Base-by-base conservation (phyloP, 2,329 filamentous ascomycete species). In the Elsinoe arachidis region DNA sequence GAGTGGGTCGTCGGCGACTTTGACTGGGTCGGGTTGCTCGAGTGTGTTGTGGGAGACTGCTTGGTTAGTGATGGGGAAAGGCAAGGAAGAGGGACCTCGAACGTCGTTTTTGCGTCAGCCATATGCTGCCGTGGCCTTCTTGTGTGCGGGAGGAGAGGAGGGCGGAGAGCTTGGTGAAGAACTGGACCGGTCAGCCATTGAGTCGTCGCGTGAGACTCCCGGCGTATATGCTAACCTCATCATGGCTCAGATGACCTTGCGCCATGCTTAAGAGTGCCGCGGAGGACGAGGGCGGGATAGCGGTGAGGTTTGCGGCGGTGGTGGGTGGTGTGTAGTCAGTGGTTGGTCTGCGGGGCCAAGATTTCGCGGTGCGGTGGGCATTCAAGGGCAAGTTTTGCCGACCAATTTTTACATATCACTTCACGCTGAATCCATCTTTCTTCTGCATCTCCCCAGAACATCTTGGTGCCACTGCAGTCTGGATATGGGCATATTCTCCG, bases 71-170 rank as follows among this genome's bases (percentile, higher is more conserved):
- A 23, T 43, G 15, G 33, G n/a, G n/a, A 54, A 26, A 34, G 12
- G 41, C 14, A 11, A 15, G n/a, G 51, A 11, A 26, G 47, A 41
- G 5, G 11, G 10, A 68, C 34, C 14, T 23, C 80, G 61, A 77
- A 88, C 86, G 72, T 73, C 87, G 80, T 70, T 92, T 92, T 68
- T 95, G 88, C 54, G 81, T 85, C 59, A 95, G 76, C 70, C 82
- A 85, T 63, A 95, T 77, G 53, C 84, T 83, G 65, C 87, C 87
- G 71, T 90, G 85, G 65, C 86, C 81, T 69, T 84, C 84, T 66
- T 80, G 77, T 67, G 85, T 85, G 61, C 80, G 80, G 62, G 78
- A 71, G 61, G 81, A 77, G 73, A 93, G 87, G 62, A 92, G 82
- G 65, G 83, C 77, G 54, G 76, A 74, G 62, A 92, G 79, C 67